Evolutionary conservation across 768 basidiomycete genomes (phyloP).

Genomic region (Cytidiella melzeri): DNA sequence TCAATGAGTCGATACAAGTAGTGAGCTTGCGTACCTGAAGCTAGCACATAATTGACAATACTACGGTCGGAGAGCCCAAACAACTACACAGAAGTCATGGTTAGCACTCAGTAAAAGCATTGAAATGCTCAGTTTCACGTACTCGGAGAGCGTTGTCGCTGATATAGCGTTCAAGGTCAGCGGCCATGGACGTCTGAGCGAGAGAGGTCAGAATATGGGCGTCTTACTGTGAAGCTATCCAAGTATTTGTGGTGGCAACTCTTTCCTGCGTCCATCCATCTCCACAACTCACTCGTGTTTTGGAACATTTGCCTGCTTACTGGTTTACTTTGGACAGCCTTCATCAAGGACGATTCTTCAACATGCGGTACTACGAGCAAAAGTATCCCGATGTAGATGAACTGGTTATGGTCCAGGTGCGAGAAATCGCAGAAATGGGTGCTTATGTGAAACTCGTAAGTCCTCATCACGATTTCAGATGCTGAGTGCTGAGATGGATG

Average conservation of each 20-base stretch:
- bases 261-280: too few relatives aligned
- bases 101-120: not conserved
- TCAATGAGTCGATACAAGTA: constrained; percentile 6
- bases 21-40: constrained; percentile 50
- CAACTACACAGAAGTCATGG: constrained; percentile 51
- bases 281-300: too few relatives aligned
- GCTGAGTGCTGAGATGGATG: constrained; percentile 1
- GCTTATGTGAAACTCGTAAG: constrained; percentile 96
- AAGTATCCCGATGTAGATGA: constrained; percentile 96
- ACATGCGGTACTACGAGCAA: constrained; percentile 90
- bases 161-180: constrained; percentile 63
- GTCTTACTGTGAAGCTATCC: too few relatives aligned
- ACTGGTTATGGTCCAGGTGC: constrained; percentile 99
- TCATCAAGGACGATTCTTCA: constrained; percentile 2
- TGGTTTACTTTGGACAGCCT: not conserved
- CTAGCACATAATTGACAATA: constrained; percentile 83
- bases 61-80: constrained; percentile 81
- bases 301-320: too few relatives aligned
- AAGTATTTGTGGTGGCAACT: too few relatives aligned
- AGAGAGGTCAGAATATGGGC: not conserved
- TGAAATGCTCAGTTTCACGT: constrained; percentile 26
- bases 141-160: constrained; percentile 74
- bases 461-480: constrained; percentile 9
- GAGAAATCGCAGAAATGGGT: constrained; percentile 99
- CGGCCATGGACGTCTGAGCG: constrained; percentile 41